These are phyloP conservation scores for Fusarium scirpi DNA, from an alignment of 2,329 filamentous ascomycete species.

Conservation along the genomic window DNA sequence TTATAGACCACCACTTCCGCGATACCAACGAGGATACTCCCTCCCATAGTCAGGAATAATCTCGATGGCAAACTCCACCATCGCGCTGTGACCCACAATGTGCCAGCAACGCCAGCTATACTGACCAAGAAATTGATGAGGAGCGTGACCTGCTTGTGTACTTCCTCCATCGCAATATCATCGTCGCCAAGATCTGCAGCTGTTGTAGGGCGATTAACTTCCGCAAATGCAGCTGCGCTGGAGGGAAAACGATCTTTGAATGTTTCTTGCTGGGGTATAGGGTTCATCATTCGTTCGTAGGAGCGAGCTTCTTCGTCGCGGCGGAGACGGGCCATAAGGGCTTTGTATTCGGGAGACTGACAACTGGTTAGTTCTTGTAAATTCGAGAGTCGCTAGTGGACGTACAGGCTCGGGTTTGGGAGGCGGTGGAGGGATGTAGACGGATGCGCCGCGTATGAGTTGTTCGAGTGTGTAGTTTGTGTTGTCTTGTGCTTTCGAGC, in stretches of 20 bases:
- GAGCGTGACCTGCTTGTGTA: constrained; percentile 84
- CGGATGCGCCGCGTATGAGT: constrained; percentile 76
- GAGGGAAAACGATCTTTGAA: constrained; percentile 70
- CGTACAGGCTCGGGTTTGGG: constrained; percentile 82
- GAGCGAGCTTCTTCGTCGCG: constrained; percentile 83
- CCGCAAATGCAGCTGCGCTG: constrained; percentile 67
- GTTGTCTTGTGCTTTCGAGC: constrained; percentile 56
- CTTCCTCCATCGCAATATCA: constrained; percentile 75
- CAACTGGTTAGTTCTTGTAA: background rate
- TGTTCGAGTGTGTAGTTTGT: constrained; percentile 69
- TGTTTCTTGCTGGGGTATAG: constrained; percentile 65
- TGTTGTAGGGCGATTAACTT: constrained; percentile 62
- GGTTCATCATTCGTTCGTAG: constrained; percentile 84
- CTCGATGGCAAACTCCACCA: constrained; percentile 81
- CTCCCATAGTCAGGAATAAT: constrained; percentile 77
- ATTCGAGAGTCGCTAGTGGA: constrained; percentile 46
- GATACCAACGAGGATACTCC: constrained; percentile 75
- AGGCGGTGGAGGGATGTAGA: constrained; percentile 84
- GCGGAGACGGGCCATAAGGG: constrained; percentile 86
- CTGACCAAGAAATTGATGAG: constrained; percentile 93
- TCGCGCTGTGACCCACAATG: constrained; percentile 80
- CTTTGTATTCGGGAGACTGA: constrained; percentile 84
- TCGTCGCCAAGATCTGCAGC: constrained; percentile 67
- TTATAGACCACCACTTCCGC: constrained; percentile 84
- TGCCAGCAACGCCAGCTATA: constrained; percentile 80